Base-by-base conservation (phyloP, 2,329 filamentous ascomycete species). In the Calonectria ilicicola region DNA sequence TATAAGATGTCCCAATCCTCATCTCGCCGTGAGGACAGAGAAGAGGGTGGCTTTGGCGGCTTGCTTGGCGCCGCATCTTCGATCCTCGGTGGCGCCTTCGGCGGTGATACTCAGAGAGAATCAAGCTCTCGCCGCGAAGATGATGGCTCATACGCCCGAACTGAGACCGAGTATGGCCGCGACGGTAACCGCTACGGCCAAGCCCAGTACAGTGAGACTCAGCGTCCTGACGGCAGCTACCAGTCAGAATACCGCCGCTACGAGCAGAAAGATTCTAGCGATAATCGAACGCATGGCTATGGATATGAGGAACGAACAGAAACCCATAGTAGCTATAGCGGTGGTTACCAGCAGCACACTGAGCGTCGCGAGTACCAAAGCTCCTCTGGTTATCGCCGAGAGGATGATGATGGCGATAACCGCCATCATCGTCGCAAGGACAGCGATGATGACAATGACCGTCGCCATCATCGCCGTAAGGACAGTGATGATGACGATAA, bases 41-140 rank as follows among this genome's bases (percentile, higher is more conserved):
- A 92, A 76, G 91, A 91, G 60, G 91, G 92, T 63, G 90, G 90
- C 14, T 82, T 95, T 1, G 93, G 93, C 35, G 92, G 93, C 27
- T 85, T 98, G 51, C 87, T 98, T 15, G 93, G 92, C 67, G 91
- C 92, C 40, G 93, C 94, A 35, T 89, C 89, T 42, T 91, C 90
- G 46, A 84, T 96, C 19, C 88, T 97, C 10, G 90, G 92, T 14
- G 89, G 89, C 15, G 89, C 88, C 17, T 89, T 93, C 65, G 86
- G 87, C 64, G 85, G 86, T 42, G 85, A 89, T 40, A 86, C 91
- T 56, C 91, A 88, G 69, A 87, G 91, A 78, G 89, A 88, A 75
- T 85, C 87, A 67, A 87, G 86, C 75, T 85, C 89, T 70, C 87
- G 87, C 40, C 88, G 91, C 51, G 87, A 88, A 46, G 84, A 89